A percentile compares a stretch with the other conserved stretches of the same genome.
These are phyloP conservation scores for Carpinus viminea DNA, from an alignment of 306 rosid genomes.

Conservation along the genomic window DNA sequence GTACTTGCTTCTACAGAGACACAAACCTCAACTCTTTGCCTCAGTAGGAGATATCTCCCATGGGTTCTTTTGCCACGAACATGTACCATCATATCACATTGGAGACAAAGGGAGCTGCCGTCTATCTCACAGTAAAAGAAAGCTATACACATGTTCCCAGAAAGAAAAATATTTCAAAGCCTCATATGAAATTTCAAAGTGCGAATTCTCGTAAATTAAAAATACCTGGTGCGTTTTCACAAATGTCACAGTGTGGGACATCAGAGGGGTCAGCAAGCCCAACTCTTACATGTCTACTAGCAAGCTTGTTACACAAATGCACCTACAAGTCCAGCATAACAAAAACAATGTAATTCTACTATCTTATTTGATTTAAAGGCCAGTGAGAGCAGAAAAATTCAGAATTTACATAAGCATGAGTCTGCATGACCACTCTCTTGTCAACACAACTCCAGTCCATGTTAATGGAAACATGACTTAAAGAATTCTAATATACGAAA, in stretches of 20 bases:
- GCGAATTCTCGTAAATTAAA: constrained; percentile 8
- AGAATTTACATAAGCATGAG: constrained; percentile 10
- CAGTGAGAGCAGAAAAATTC: neutral
- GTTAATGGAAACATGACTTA: neutral
- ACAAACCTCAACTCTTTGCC: constrained; percentile 70
- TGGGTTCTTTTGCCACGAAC: constrained; percentile 82
- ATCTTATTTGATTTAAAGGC: constrained; percentile 1
- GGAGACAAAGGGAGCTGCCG: constrained; percentile 77
- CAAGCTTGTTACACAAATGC: constrained; percentile 75
- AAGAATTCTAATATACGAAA: neutral
- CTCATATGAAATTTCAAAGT: constrained; percentile 9
- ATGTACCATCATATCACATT: constrained; percentile 74
- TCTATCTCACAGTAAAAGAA: constrained; percentile 81
- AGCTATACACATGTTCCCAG: constrained; percentile 47
- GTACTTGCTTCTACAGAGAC: constrained; percentile 13
- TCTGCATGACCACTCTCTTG: constrained; percentile 20
- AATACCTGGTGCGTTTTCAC: constrained; percentile 75
- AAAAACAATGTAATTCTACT: constrained; percentile 11
- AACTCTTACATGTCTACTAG: constrained; percentile 71
- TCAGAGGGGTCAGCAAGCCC: constrained; percentile 66
- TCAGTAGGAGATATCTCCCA: constrained; percentile 55
- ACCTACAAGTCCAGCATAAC: constrained; percentile 48
- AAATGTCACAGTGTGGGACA: constrained; percentile 70
- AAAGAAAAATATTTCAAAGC: constrained; percentile 16
- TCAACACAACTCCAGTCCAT: neutral